Percentiles rank a stretch among this genome's conserved stretches.
These are phyloP conservation scores for Lotmaria passim DNA, from an alignment of 208 protist species.

Conservation along the genomic window DNA sequence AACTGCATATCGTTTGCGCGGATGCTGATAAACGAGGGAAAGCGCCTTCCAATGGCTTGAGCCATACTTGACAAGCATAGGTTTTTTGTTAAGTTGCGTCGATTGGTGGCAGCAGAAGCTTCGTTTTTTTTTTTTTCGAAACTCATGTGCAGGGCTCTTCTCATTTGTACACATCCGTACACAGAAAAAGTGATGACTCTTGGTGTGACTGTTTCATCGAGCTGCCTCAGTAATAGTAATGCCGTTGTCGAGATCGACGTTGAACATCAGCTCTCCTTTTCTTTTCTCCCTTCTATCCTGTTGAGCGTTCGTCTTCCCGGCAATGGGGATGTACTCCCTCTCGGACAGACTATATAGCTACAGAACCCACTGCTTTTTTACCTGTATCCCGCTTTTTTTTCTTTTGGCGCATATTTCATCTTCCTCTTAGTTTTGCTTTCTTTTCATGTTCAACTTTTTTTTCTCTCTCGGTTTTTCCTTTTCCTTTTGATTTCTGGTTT, in stretches of 20 bases:
- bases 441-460: neutral
- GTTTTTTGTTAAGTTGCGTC: neutral
- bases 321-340: no score
- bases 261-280: no score
- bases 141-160: neutral
- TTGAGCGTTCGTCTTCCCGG: no score
- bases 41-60: no score
- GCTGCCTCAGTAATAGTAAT: no score
- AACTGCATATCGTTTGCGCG: neutral
- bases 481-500: neutral
- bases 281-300: no score
- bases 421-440: conserved; percentile 12
- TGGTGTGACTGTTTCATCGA: no score
- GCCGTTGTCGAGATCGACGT: no score
- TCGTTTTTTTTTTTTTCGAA: neutral
- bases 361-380: neutral
- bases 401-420: neutral
- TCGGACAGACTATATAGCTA: neutral
- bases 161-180: no score
- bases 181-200: no score
- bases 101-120: neutral
- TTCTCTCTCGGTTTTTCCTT: neutral
- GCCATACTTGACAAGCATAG: neutral
- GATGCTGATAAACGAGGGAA: no score
- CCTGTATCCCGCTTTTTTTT: neutral